Base-by-base conservation (phyloP, 1,284 basidiomycete species). In the Moesziomyces antarcticus region DNA sequence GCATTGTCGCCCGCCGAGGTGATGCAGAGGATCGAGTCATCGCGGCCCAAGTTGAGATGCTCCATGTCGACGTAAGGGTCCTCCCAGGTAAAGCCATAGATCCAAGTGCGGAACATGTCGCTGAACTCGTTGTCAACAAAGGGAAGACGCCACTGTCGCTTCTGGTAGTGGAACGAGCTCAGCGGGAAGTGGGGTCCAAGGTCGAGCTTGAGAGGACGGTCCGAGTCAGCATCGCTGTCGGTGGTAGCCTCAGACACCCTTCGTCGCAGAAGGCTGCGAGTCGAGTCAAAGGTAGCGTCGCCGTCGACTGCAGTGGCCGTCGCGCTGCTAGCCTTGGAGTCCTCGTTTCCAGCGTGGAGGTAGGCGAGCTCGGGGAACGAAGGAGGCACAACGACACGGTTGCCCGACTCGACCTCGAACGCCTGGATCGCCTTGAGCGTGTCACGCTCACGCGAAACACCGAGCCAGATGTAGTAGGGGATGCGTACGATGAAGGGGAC, bases 1-100 rank as follows among this genome's bases (percentile, higher is more conserved):
- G 91, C 91, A 79, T 93, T 93, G 84, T 92, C 92, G 0, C 92
- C 92, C 0, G 91, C 92, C 55, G 89, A 90, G 2, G 92, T 92
- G 78, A 93, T 92, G 22, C 90, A 89, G 3, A 93, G 87, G 73
- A 93, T 88, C 14, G 89, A 88, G 84, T 93, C 91, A 9, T 90
- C 87, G 41, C 85, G 85, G 33, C 87, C 87, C 61, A 93, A 84
- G 21, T 89, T 81, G 14, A 93, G 85, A 79, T 90, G 87, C 74
- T 88, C 87, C 87, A 93, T 90, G 78, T 93, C 92, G 68, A 90
- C 90, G 16, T 88, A 87, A 0, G 92, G 92, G 81, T 93, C 92
- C 83, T 93, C 92, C 91, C 91, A 93, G 27, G 91, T 92, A 72
- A 89, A 89, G 27, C 86, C 86, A 84, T 92, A 92, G 75, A 92